A percentile compares a stretch with the other conserved stretches of the same genome.
Conservation (phyloP, 352 stramenopile species). For the Globisporangium carolinianum region DNA sequence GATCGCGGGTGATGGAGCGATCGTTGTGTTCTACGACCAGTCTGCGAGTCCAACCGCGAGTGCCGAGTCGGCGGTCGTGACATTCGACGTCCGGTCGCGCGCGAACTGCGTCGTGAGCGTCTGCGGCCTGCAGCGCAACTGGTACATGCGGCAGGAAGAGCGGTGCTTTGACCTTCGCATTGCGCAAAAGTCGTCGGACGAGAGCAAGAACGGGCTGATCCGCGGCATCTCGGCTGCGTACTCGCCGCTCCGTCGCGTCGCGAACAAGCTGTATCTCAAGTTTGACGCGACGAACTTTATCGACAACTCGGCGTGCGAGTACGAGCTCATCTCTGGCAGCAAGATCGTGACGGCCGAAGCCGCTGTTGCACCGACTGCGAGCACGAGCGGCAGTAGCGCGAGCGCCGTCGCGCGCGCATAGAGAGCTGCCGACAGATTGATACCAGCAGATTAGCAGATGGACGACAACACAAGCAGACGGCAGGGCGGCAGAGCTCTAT, state of each 20-base stretch:
- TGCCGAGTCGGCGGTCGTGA: constrained; percentile 52
- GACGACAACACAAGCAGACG: constrained; percentile 1
- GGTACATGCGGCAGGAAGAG: constrained; percentile 55
- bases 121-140: constrained; percentile 52
- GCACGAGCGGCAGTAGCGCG: background rate
- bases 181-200: constrained; percentile 48
- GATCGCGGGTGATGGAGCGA: constrained; percentile 51
- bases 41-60: constrained; percentile 19
- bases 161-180: constrained; percentile 71
- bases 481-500: constrained; percentile 1
- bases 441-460: background rate
- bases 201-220: constrained; percentile 54
- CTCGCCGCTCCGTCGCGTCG: constrained; percentile 34
- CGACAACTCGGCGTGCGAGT: constrained; percentile 54
- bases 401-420: constrained; percentile 6
- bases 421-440: background rate
- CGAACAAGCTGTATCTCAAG: constrained; percentile 69
- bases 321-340: constrained; percentile 56
- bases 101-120: constrained; percentile 74
- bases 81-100: constrained; percentile 60
- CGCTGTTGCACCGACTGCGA: background rate
- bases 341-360: constrained; percentile 34
- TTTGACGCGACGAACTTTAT: constrained; percentile 77
- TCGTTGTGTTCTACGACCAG: constrained; percentile 69
- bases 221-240: constrained; percentile 64